Evolutionary conservation across 345 rosid genomes (phyloP), one percentile per base, ranked within the genome.

Genomic region (Aethionema arabicum): DNA sequence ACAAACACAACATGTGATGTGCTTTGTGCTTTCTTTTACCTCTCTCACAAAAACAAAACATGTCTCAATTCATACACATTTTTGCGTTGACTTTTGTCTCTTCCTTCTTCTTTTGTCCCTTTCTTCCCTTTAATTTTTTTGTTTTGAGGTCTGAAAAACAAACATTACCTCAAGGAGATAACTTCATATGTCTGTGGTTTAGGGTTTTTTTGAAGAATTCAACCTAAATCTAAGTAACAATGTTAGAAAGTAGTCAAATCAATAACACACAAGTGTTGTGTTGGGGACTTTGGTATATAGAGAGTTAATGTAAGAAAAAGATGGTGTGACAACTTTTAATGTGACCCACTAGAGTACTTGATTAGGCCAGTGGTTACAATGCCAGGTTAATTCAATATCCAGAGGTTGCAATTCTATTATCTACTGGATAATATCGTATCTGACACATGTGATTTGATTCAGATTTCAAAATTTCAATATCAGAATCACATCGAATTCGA

Each of bases 1-100:
- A 45, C 40, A n/a, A 70, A 59, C 70, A 72, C 65, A 32, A 65
- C 76, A 72, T 65, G 76, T 65, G 75, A 66, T 46, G 12, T 59
- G 61, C 50, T 57, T 60, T 69, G 73, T 61, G 40, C 40, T 11
- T 52, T 51, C n/a, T n/a, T 33, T 43, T 46, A 40, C 60, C 53
- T 39, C 49, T 52, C 49, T 54, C 14, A 8, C 15, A 30, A 47
- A 58, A 65, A 50, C 49, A 71, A 50, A 56, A 61, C 75, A 59
- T 58, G 70, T 59, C 51, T 63, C 48, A 56, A 37, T 14, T 49
- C 37, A 37, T 48, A 63, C 74, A 48, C 44, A 48, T 14, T 12
- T 11, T 42, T 70, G 14, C 53, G 65, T 70, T 70, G 74, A 70
- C 74, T 57, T 56, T 63, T 70, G 74, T 63, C 64, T 63, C 53